A percentile compares a stretch with the other conserved stretches of the same genome.
Evolutionary conservation across 2,329 filamentous ascomycete genomes (phyloP).

Genomic region (Boeremia exigua): DNA sequence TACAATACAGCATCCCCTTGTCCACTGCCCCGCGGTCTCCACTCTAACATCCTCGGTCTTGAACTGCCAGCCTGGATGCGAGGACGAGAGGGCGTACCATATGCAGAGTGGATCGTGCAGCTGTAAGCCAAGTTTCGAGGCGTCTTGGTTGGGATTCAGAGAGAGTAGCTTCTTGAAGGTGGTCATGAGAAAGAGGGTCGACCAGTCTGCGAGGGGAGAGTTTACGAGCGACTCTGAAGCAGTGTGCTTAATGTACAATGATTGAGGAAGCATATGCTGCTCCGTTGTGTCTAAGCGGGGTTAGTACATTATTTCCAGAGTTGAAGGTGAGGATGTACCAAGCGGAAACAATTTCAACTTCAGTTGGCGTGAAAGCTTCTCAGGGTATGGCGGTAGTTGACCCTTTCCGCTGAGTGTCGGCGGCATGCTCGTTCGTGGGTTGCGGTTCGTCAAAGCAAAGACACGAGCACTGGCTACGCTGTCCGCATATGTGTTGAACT

Average conservation of each 20-base stretch:
- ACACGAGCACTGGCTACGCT: slow-evolving; percentile 56
- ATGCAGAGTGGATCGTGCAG: slow-evolving; percentile 56
- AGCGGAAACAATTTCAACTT: slow-evolving; percentile 57
- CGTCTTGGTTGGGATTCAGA: slow-evolving; percentile 45
- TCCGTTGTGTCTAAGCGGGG: slow-evolving; percentile 52
- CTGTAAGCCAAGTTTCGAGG: slow-evolving; percentile 48
- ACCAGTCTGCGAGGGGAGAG: slow-evolving; percentile 56
- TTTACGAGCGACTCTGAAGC: slow-evolving; percentile 29
- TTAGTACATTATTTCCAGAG: slow-evolving; percentile 7
- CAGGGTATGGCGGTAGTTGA: slow-evolving; percentile 49
- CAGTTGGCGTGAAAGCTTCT: slow-evolving; percentile 49
- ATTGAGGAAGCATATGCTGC: slow-evolving; percentile 50
- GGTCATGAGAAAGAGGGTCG: slow-evolving; percentile 51
- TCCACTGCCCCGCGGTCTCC: slow-evolving; percentile 94
- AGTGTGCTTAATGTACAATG: slow-evolving; percentile 44
- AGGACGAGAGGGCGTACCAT: slow-evolving; percentile 43
- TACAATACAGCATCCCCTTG: slow-evolving; percentile 84
- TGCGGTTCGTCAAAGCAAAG: slow-evolving; percentile 58
- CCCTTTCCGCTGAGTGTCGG: slow-evolving; percentile 58
- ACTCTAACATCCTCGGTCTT: slow-evolving; percentile 78
- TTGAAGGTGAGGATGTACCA: slow-evolving; percentile 29
- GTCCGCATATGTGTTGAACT: slow-evolving; percentile 97
- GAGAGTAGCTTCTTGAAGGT: slow-evolving; percentile 56
- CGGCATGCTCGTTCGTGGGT: slow-evolving; percentile 81
- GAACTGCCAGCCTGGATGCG: slow-evolving; percentile 43